phyloP scores from a whole-genome alignment of 2,329 filamentous ascomycete species.

The Zymoseptoria pseudotritici region DNA sequence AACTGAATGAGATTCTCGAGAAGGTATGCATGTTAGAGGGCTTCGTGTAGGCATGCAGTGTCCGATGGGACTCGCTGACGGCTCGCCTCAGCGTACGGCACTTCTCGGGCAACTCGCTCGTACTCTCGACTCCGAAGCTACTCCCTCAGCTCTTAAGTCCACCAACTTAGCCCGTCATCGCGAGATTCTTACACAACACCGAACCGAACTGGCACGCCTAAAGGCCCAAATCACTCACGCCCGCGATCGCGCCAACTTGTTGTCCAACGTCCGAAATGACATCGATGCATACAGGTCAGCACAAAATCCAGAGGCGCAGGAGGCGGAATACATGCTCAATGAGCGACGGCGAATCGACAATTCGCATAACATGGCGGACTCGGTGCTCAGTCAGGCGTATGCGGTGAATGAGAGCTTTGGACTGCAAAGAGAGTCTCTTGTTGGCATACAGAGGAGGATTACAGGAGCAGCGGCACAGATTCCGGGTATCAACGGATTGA shows the following conservation, averaged over 20 bases:
- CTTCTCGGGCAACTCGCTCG: conserved; percentile 76
- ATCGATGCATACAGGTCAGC: conserved; percentile 75
- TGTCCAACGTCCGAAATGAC: conserved; percentile 83
- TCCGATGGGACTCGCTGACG: neutral
- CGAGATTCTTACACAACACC: conserved; percentile 82
- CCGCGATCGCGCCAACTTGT: conserved; percentile 80
- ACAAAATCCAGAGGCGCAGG: conserved; percentile 66
- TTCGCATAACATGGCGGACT: conserved; percentile 82
- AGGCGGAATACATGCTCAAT: conserved; percentile 95
- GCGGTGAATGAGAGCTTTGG: conserved; percentile 89
- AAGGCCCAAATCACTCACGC: conserved; percentile 66
- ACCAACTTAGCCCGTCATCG: conserved; percentile 89
- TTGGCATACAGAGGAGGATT: conserved; percentile 84
- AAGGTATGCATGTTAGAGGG: conserved; percentile 49
- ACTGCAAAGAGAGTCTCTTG: conserved; percentile 77
- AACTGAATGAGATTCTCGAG: conserved; percentile 76
- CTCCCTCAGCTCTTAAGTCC: conserved; percentile 89
- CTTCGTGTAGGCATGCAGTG: neutral
- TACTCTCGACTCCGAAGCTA: conserved; percentile 88
- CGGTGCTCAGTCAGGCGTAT: conserved; percentile 89
- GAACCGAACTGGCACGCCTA: conserved; percentile 70
- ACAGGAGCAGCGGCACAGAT: conserved; percentile 83
- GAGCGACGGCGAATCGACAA: conserved; percentile 81
- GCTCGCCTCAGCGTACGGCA: conserved; percentile 59
- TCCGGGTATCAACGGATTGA: conserved; percentile 85